Conservation (phyloP, 1,284 basidiomycete genomes). For the Puccinia novopanici region DNA sequence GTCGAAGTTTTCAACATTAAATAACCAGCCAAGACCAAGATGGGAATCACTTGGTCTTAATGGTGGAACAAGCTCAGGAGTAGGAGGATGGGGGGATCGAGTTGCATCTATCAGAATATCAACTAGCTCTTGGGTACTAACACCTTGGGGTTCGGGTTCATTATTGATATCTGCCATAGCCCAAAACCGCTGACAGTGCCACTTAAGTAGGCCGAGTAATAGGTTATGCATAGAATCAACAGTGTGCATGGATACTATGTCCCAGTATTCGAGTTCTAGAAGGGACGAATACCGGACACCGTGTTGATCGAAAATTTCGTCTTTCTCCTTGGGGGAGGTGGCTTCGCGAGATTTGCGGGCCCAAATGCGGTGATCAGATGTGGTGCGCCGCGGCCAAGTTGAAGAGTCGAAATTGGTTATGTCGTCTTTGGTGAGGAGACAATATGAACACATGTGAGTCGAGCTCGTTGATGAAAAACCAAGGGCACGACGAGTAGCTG, state of each 20-base stretch:
- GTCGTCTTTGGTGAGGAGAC: conserved; percentile 5
- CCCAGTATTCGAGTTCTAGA: conserved; percentile 30
- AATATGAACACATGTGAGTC: conserved; percentile 47
- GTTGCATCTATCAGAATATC: conserved; percentile 22
- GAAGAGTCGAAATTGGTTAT: conserved; percentile 15
- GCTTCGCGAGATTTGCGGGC: not conserved
- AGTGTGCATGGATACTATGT: conserved; percentile 26
- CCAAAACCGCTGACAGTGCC: conserved; percentile 37
- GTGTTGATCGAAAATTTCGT: not conserved
- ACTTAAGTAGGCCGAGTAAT: conserved; percentile 21
- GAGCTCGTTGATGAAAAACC: conserved; percentile 40
- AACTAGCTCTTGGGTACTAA: conserved; percentile 22
- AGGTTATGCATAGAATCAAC: conserved; percentile 39
- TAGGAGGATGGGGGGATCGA: not conserved
- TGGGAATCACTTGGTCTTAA: not conserved
- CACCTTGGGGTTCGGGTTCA: not conserved
- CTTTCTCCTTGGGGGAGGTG: not conserved
- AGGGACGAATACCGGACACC: conserved; percentile 11
- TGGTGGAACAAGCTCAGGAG: not conserved
- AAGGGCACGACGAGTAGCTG: conserved; percentile 39
- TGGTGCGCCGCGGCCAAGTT: conserved; percentile 9
- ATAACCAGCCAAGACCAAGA: conserved; percentile 1
- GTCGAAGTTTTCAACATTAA: not conserved
- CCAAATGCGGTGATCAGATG: not conserved
- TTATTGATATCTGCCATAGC: conserved; percentile 10